Evolutionary conservation across 352 stramenopile species (phyloP), one percentile per base, ranked within the genome.

Genomic region (Phytophthora crassamura): DNA sequence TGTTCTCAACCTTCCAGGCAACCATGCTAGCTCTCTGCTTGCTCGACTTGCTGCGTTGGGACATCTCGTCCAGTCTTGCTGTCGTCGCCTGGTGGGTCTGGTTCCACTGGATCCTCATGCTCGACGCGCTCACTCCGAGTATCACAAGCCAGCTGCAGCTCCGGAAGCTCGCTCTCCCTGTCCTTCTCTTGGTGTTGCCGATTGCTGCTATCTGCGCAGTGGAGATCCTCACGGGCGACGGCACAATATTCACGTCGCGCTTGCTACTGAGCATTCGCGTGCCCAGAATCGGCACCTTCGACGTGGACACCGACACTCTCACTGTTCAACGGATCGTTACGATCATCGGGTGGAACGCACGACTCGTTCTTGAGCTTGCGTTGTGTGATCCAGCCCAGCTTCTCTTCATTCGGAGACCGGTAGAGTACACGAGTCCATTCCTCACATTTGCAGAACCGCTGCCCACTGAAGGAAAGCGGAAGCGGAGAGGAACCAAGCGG

Each of bases 121-220:
- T 86, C n/a, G 80, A 88, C 50, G 78, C 78, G 20, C 61, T 88
- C 18, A 85, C 76, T 0, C 78, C 78, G 5, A 45, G 69, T 28
- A 28, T 72, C 35, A 51, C 59, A 6, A 20, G 22, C 0, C 46
- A 53, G 11, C 22, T 72, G 9, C 18, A 16, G 3, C 51, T 72
- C 38, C 51, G 56, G 8, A 60, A 65, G 20, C 10, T 63, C 0
- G 57, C 45, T 36, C 32, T 59, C 8, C 38, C 41, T 7, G 47
- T 45, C 2, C n/a, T 69, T 38, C 4, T 57, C 7, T 15, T 67
- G 15, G 54, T 70, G 15, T 16, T 73, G 20, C 38, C 38, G 1
- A 34, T 69, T 20, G 36, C 50, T 14, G 59, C 16, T n/a, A 11
- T 4, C 20, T 66, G 34, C 30, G 61, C 49, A 0, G 42, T 62